Evolutionary conservation across 129 eudicot genomes (phyloP).

Genomic region (Flaveria bidentis): DNA sequence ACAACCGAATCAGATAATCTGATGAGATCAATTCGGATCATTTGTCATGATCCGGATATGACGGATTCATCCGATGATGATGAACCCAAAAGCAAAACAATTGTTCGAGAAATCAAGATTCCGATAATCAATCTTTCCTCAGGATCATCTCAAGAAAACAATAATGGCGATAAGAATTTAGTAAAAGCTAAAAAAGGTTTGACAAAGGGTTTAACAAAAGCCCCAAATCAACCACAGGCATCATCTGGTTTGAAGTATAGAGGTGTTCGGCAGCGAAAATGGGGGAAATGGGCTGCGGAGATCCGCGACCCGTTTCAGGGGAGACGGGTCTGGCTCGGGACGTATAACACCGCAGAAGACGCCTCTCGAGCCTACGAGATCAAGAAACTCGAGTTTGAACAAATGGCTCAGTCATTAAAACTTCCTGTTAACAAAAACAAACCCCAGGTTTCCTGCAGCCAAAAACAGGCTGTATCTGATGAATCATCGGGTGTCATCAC

Average conservation of each 20-base stretch:
- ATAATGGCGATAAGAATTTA: conserved; percentile 30
- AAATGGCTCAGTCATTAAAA: conserved; percentile 25
- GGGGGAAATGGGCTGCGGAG: conserved; percentile 97
- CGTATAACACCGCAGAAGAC: conserved; percentile 63
- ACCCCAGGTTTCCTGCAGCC: not conserved
- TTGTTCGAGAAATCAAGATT: conserved; percentile 50
- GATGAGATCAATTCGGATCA: conserved; percentile 57
- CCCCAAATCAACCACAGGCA: conserved; percentile 15
- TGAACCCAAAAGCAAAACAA: conserved; percentile 25
- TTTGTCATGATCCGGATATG: conserved; percentile 66
- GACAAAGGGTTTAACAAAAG: conserved; percentile 12
- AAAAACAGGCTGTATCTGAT: conserved; percentile 41
- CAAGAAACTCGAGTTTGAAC: conserved; percentile 60
- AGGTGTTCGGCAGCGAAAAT: conserved; percentile 77
- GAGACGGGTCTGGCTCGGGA: conserved; percentile 74
- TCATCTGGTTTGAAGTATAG: conserved; percentile 40
- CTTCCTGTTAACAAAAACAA: conserved; percentile 3
- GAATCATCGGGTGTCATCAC: conserved; percentile 44
- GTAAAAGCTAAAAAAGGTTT: conserved; percentile 28
- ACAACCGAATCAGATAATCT: not conserved
- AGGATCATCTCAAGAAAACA: conserved; percentile 49
- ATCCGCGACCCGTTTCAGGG: conserved; percentile 63
- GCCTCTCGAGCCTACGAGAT: conserved; percentile 66
- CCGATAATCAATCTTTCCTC: conserved; percentile 26
- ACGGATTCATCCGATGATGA: conserved; percentile 73